Conservation (phyloP, 192 early-diverging fungal genomes). For the Podila clonocystis region DNA sequence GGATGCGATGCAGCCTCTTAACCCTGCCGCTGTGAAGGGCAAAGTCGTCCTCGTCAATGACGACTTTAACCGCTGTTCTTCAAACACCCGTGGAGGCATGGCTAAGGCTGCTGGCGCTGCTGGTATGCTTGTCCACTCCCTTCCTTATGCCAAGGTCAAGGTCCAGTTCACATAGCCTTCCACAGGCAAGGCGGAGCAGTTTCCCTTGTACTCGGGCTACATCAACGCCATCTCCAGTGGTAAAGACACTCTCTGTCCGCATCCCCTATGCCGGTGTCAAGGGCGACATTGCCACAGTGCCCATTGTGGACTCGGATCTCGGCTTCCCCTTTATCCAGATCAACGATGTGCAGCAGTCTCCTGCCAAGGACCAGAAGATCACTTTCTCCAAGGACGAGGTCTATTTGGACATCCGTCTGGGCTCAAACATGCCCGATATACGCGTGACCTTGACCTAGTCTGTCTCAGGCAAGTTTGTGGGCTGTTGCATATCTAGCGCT, state of each 20-base stretch:
- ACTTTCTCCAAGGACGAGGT: no score
- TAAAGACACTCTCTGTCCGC: slow-evolving; percentile 23
- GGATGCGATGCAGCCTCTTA: slow-evolving; percentile 25
- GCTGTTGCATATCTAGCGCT: no score
- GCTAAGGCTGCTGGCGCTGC: slow-evolving; percentile 26
- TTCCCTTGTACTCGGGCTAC: slow-evolving; percentile 59
- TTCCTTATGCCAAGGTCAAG: slow-evolving; percentile 39
- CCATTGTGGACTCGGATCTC: slow-evolving; percentile 23
- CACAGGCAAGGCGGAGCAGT: slow-evolving; percentile 7
- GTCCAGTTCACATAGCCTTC: slow-evolving; percentile 52
- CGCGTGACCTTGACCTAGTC: no score
- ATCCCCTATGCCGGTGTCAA: slow-evolving; percentile 47
- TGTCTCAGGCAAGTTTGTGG: no score
- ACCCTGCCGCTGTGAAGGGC: slow-evolving; percentile 13
- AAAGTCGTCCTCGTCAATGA: slow-evolving; percentile 63
- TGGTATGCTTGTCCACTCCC: slow-evolving; percentile 28
- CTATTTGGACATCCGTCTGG: no score
- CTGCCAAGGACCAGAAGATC: no score
- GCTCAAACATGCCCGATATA: no score
- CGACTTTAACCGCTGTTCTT: slow-evolving; percentile 26
- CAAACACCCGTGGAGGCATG: slow-evolving; percentile 52
- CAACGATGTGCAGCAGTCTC: no score
- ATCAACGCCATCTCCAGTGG: slow-evolving; percentile 41
- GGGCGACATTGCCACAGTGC: slow-evolving; percentile 33
- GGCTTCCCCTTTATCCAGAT: slow-evolving; percentile 3